These are phyloP conservation scores for Cyclotella distinguenda DNA, from an alignment of 108 stramenopile species.

Conservation along the genomic window DNA sequence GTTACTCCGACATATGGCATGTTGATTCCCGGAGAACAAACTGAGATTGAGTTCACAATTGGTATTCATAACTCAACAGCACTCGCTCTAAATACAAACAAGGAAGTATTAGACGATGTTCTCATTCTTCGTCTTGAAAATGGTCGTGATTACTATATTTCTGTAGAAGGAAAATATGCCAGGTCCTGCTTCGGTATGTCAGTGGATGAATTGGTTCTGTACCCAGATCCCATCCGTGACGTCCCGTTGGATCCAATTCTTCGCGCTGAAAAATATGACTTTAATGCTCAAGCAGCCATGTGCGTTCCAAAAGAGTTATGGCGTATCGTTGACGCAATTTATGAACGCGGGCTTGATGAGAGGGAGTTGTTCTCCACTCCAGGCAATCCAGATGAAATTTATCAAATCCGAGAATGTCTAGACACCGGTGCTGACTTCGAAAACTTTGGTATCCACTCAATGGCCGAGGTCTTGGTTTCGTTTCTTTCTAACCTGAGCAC, in stretches of 20 bases:
- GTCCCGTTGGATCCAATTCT: conserved; percentile 81
- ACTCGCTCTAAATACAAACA: conserved; percentile 70
- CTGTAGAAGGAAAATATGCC: conserved; percentile 78
- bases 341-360: conserved; percentile 77
- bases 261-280: conserved; percentile 67
- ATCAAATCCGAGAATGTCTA: conserved; percentile 82
- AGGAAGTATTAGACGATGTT: conserved; percentile 89
- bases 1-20: conserved; percentile 89
- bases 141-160: conserved; percentile 92
- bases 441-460: conserved; percentile 70
- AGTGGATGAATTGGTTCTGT: conserved; percentile 86
- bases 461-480: conserved; percentile 74
- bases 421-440: conserved; percentile 83
- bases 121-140: conserved; percentile 94
- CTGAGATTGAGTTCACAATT: conserved; percentile 76
- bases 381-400: conserved; percentile 78
- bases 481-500: conserved; percentile 78
- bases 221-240: conserved; percentile 86
- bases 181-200: conserved; percentile 94
- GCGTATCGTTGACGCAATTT: conserved; percentile 94
- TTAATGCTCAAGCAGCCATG: conserved; percentile 65
- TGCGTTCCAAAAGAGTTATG: conserved; percentile 96
- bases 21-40: conserved; percentile 86
- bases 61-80: conserved; percentile 83
- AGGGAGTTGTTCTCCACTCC: conserved; percentile 82